Evolutionary conservation across 441 rosid species (phyloP), one percentile per base, ranked within the genome.

Genomic region (Iberis amara): DNA sequence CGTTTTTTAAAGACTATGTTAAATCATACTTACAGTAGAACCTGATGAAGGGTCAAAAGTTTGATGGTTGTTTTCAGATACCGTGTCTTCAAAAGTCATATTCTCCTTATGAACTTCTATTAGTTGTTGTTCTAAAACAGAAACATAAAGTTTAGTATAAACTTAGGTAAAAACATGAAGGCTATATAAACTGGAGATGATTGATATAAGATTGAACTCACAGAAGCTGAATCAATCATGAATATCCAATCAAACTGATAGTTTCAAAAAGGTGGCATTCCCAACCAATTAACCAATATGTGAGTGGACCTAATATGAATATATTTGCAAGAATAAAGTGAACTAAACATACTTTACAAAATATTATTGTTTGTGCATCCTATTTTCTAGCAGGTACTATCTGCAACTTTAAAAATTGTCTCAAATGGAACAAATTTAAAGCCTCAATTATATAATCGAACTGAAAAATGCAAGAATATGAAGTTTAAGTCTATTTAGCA

Each of bases 141-240:
- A 45, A 53, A 62, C 3, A 32, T 30, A 43, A 51, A 60, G 30
- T 50, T 56, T 62, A 51, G 60, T 9, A 41, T 47, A 4, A 47
- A 52, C 47, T 37, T 40, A 36, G 8, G 61, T 21, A 51, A 49
- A 10, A 38, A 65, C 11, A 26, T 7, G 18, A 51, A 38, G 15
- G 10, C 43, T 32, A 61, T 23, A 13, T 43, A 18, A 53, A 53
- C 52, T 38, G 38, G 31, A 57, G 11, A 65, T 8, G 21, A 41
- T 23, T 11, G 47, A 44, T 47, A 51, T 56, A 7, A 47, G 15
- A 39, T 38, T 48, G 11, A 54, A 64, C 85, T 78, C 47, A 83
- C 90, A 23, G 51, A 64, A 53, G 85, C 87, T 13, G 87, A 80
- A 62, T 70, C 83, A 24, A 83, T 68, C 9, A 67, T 55, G 46